These are phyloP conservation scores for Penicillium pancosmium DNA, from an alignment of 495 filamentous ascomycete species.

Conservation along the genomic window DNA sequence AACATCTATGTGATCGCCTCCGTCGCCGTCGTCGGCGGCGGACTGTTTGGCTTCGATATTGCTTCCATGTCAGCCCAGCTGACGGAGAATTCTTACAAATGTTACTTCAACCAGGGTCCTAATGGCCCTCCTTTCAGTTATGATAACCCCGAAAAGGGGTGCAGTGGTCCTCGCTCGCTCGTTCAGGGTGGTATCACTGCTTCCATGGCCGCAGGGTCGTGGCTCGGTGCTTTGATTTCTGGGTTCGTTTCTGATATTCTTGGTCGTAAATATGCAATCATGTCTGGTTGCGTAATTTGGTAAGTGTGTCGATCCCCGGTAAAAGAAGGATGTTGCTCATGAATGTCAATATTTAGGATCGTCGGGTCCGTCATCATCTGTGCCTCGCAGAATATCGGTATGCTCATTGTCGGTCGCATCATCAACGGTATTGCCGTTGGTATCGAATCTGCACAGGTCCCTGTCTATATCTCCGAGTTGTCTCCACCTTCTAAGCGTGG, in stretches of 20 bases:
- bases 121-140: slow-evolving; percentile 23
- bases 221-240: slow-evolving; percentile 69
- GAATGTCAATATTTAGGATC: slow-evolving; percentile 34
- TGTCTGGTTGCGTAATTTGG: slow-evolving; percentile 66
- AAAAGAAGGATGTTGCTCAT: too few species aligned
- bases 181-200: slow-evolving; percentile 65
- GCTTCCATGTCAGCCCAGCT: slow-evolving; percentile 81
- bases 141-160: slow-evolving; percentile 26
- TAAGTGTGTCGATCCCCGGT: slow-evolving; percentile 27
- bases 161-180: slow-evolving; percentile 49
- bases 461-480: slow-evolving; percentile 77
- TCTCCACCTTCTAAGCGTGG: slow-evolving; percentile 71
- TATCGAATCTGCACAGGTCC: slow-evolving; percentile 78
- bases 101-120: slow-evolving; percentile 62
- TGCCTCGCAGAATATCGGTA: slow-evolving; percentile 71
- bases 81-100: slow-evolving; percentile 56
- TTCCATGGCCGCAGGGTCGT: slow-evolving; percentile 76
- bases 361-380: slow-evolving; percentile 70
- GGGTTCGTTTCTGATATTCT: slow-evolving; percentile 67
- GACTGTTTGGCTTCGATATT: slow-evolving; percentile 83
- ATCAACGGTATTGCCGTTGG: slow-evolving; percentile 79
- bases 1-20: slow-evolving; percentile 77
- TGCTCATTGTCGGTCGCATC: slow-evolving; percentile 73
- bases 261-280: slow-evolving; percentile 69
- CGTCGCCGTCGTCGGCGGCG: slow-evolving; percentile 76